phyloP scores from a whole-genome alignment of 257 asterid genomes.

The Solanum corneliomulleri region DNA sequence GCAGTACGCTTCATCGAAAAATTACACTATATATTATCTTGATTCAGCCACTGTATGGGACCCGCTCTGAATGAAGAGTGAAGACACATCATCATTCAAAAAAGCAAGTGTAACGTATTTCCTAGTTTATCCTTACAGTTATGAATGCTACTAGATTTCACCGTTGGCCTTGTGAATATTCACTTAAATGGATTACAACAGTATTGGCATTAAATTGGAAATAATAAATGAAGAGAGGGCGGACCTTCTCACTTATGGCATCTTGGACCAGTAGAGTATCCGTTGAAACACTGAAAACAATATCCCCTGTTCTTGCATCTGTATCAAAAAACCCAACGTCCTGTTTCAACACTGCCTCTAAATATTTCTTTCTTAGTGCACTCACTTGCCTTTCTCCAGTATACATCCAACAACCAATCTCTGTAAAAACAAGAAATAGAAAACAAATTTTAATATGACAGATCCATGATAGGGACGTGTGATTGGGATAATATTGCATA shows the following conservation, averaged over 20 bases:
- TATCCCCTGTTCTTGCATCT: conserved; percentile 96
- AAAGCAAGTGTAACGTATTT: not conserved
- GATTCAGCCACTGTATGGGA: not conserved
- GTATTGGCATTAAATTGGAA: not conserved
- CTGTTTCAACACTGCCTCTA: conserved; percentile 91
- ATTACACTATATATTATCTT: not conserved
- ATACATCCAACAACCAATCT: conserved; percentile 97
- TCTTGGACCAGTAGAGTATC: conserved; percentile 98
- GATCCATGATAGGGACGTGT: conserved; percentile 46
- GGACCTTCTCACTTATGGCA: conserved; percentile 98
- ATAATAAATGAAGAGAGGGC: not conserved
- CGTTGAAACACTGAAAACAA: conserved; percentile 92
- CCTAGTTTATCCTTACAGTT: conserved; percentile 15
- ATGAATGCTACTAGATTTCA: conserved; percentile 14
- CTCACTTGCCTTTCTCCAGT: conserved; percentile 94
- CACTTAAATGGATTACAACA: not conserved
- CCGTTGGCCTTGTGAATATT: conserved; percentile 1
- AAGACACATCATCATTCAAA: not conserved
- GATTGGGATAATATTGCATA: conserved; percentile 27
- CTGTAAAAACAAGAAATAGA: conserved; percentile 16
- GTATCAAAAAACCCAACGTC: conserved; percentile 99
- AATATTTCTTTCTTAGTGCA: conserved; percentile 73
- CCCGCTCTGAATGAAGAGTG: conserved; percentile 11
- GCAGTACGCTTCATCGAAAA: not conserved
- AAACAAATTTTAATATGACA: not conserved